Conservation (phyloP, 1,284 basidiomycete species). For the Trametes polyzona region DNA sequence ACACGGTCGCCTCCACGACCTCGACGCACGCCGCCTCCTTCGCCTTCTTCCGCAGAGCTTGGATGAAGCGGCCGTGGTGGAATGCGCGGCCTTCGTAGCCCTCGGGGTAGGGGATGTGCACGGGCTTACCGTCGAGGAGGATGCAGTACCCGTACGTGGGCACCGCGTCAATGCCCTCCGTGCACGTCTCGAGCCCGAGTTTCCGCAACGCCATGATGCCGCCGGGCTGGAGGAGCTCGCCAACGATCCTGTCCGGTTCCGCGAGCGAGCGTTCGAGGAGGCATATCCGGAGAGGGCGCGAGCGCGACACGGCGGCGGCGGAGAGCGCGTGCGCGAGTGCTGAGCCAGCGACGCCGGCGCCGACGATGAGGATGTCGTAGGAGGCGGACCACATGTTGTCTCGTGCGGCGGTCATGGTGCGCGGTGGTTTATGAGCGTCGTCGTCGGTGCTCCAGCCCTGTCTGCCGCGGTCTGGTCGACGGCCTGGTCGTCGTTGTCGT, state of each 20-base stretch:
- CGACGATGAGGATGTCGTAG: constrained; percentile 86
- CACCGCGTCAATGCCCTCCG: constrained; percentile 90
- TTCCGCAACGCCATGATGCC: constrained; percentile 80
- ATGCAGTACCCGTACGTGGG: constrained; percentile 90
- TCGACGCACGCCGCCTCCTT: constrained; percentile 63
- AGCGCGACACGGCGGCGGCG: constrained; percentile 44
- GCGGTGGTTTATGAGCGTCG: constrained; percentile 15
- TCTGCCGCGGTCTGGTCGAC: constrained; percentile 16
- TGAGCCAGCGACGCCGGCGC: constrained; percentile 87
- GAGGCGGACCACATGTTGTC: constrained; percentile 24
- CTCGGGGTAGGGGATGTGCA: constrained; percentile 91
- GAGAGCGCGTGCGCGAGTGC: constrained; percentile 77
- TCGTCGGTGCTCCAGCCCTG: constrained; percentile 20
- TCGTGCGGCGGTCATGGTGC: constrained; percentile 10
- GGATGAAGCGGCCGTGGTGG: constrained; percentile 95
- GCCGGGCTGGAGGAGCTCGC: constrained; percentile 95
- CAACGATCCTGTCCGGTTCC: constrained; percentile 96
- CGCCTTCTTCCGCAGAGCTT: constrained; percentile 76
- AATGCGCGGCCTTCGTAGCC: constrained; percentile 78
- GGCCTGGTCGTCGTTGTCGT: constrained; percentile 21
- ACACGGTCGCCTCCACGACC: constrained; percentile 83
- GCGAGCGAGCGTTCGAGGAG: constrained; percentile 88
- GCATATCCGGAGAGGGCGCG: constrained; percentile 73
- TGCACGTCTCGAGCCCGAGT: constrained; percentile 76
- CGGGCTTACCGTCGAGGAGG: constrained; percentile 64